A percentile compares a stretch with the other conserved stretches of the same genome.
Conservation (phyloP, 2,329 filamentous ascomycete species). For the Exophiala xenobiotica region DNA sequence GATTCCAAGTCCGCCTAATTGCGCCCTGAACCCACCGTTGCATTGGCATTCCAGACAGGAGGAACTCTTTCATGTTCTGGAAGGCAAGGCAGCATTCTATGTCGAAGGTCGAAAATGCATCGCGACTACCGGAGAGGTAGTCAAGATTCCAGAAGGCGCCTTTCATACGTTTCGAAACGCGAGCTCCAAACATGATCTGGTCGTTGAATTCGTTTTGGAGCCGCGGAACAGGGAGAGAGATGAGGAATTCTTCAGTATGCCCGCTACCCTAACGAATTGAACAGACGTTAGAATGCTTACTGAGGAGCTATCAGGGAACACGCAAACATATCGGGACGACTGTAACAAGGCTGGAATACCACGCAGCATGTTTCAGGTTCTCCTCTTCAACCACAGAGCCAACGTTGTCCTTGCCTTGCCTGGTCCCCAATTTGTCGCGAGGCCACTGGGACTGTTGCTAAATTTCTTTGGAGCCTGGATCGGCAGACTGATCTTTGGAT, state of each 20-base stretch:
- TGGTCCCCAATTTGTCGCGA: slow-evolving; percentile 1
- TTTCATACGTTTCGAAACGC: slow-evolving; percentile 18
- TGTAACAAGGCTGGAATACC: slow-evolving; percentile 7
- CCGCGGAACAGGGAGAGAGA: slow-evolving; percentile 2
- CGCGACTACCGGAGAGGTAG: neutral
- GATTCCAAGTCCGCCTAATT: slow-evolving; percentile 5
- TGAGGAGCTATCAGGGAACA: slow-evolving; percentile 3
- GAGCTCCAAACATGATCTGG: slow-evolving; percentile 3
- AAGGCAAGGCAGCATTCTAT: slow-evolving; percentile 10
- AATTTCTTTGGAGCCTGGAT: slow-evolving; percentile 1
- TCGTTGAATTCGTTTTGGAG: slow-evolving; percentile 10
- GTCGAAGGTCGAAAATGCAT: slow-evolving; percentile 6
- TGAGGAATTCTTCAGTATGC: slow-evolving; percentile 3
- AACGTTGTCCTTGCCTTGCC: slow-evolving; percentile 12
- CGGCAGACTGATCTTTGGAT: neutral
- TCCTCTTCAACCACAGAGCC: slow-evolving; percentile 12
- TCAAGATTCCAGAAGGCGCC: slow-evolving; percentile 6
- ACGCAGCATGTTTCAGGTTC: slow-evolving; percentile 7
- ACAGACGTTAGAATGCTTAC: neutral
- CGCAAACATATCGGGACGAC: slow-evolving; percentile 15
- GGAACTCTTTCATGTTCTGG: slow-evolving; percentile 15
- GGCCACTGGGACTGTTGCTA: neutral
- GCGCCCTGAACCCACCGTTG: slow-evolving; percentile 11
- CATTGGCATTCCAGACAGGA: slow-evolving; percentile 16
- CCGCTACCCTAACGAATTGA: neutral